Evolutionary conservation across 306 rosid genomes (phyloP).

Genomic region (Quercus wislizeni): DNA sequence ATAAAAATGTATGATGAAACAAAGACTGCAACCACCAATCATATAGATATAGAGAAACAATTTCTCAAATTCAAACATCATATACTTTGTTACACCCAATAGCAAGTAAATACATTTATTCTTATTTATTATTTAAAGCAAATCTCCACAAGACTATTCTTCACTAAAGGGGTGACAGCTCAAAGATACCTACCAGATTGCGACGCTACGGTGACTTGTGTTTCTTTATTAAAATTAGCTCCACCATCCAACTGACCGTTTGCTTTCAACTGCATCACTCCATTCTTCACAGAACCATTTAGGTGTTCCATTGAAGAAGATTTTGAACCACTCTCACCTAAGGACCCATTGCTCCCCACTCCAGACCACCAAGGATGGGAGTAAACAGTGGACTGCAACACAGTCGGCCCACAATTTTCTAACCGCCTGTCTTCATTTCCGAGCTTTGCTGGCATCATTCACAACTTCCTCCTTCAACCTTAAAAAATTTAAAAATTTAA

Average conservation of each 20-base stretch:
- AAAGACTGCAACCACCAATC: background rate
- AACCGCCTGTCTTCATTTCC: constrained; percentile 39
- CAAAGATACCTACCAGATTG: constrained; percentile 35
- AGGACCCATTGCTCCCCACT: constrained; percentile 23
- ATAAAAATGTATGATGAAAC: background rate
- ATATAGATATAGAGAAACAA: background rate
- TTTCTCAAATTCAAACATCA: background rate
- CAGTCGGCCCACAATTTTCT: constrained; percentile 29
- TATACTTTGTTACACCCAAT: background rate
- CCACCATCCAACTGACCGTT: constrained; percentile 32
- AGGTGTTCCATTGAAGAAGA: constrained; percentile 37
- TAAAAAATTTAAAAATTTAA: background rate
- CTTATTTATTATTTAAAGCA: constrained; percentile 4
- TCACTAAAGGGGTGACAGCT: constrained; percentile 5
- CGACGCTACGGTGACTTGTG: constrained; percentile 33
- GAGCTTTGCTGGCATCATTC: constrained; percentile 70
- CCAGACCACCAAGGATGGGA: constrained; percentile 72
- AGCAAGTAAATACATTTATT: background rate
- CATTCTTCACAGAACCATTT: constrained; percentile 39
- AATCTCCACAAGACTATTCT: constrained; percentile 1
- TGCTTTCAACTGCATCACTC: constrained; percentile 22
- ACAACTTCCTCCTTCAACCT: constrained; percentile 35
- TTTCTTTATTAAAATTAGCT: constrained; percentile 28
- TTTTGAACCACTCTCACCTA: constrained; percentile 32
- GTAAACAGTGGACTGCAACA: constrained; percentile 40